Evolutionary conservation across 1,139 yeast genomes (phyloP), one percentile per base, ranked within the genome.

Genomic region (Lodderomyces jiufengensis): DNA sequence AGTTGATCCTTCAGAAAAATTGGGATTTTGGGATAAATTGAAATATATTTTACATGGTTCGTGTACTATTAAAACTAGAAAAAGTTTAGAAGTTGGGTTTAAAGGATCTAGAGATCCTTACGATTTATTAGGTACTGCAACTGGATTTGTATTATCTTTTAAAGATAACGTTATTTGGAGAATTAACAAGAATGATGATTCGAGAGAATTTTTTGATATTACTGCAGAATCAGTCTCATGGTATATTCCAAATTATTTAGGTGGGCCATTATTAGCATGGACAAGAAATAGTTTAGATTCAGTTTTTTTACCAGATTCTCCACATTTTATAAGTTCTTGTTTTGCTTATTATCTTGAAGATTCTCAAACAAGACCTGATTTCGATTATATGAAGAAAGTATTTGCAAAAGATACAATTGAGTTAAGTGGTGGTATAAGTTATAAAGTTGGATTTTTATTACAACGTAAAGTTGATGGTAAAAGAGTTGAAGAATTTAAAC

Each of bases 1-100:
- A 58, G 62, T 86, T 74, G 98, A 77, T 48, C 72, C 73, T 2
- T 73, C 79, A 3, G 52, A 62, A 7, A 73, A 72, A 45, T 47
- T 77, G 10, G 82, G 82, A 12, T 72, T 76, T 43, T 77, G 83
- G 83, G 83, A 77, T 50, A 76, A 76, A 47, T 42, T 76, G 36
- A 59, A 75, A 28, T 56, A 69, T 20, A 52, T 74, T 4, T 50
- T 76, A 46, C 82, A 76, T 49, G 79, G 79, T 1, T 62, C 51
- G 27, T 69, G 70, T 43, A 56, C 39, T 9, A 60, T 67, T 24
- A 46, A 48, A 11, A 37, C 51, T 2, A 44, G 50, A 15, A 63
- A 76, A 29, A 73, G 73, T 10, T 64, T 83, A 32, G 77, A 78
- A 42, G 73, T 81, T 5, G 72, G 78, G 2, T 64, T 70, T 45